These are phyloP conservation scores for Plenodomus biglobosus DNA, from an alignment of 2,329 filamentous ascomycete species.

Conservation along the genomic window DNA sequence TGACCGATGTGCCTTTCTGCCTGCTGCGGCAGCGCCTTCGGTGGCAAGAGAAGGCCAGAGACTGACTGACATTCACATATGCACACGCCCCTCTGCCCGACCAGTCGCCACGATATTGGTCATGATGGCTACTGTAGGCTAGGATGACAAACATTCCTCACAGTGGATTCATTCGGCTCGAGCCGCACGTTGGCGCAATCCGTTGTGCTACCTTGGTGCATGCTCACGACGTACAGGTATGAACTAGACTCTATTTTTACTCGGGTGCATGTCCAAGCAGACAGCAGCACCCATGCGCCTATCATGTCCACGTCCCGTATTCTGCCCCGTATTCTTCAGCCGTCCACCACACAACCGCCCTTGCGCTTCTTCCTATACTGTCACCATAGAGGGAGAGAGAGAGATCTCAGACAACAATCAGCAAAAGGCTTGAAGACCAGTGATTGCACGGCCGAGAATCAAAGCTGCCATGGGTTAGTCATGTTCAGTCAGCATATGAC, in stretches of 20 bases:
- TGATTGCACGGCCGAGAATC: conserved; percentile 56
- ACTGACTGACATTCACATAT: neutral
- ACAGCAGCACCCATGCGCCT: neutral
- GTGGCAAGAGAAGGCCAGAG: neutral
- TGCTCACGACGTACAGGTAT: neutral
- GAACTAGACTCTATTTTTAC: neutral
- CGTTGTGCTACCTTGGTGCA: neutral
- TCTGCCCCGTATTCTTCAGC: too few species aligned
- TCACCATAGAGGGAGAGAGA: too few species aligned
- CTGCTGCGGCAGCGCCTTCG: neutral
- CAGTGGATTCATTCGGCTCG: too few species aligned
- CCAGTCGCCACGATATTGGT: neutral
- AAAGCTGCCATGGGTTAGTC: conserved; percentile 46
- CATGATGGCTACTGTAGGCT: neutral
- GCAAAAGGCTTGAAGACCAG: conserved; percentile 76
- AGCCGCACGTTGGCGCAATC: neutral
- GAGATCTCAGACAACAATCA: too few species aligned
- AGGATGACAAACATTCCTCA: too few species aligned
- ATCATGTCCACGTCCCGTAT: neutral
- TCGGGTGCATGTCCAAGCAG: neutral
- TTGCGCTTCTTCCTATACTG: too few species aligned
- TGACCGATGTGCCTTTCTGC: neutral
- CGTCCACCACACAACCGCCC: too few species aligned
- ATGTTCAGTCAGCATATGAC: conserved; percentile 1
- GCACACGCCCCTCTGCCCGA: neutral